A percentile compares a stretch with the other conserved stretches of the same genome.
Conservation (phyloP, 2,329 filamentous ascomycete genomes). For the Gyromitra esculenta region DNA sequence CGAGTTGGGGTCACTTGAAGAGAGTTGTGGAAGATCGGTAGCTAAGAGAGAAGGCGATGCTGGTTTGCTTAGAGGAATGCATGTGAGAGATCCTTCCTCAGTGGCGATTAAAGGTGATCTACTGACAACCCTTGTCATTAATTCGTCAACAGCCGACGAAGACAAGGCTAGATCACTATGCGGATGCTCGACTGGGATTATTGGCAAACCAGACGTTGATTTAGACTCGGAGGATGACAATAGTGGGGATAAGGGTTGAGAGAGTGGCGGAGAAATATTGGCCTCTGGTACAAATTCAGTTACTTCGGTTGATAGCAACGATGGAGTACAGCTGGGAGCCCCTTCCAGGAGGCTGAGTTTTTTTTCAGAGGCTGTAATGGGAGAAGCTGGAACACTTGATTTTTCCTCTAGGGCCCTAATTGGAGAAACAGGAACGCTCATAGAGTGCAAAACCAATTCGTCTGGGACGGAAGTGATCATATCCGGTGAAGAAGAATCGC, state of each 20-base stretch:
- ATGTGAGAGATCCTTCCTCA: conserved; percentile 19
- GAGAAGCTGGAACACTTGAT: conserved; percentile 6
- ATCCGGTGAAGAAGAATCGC: conserved; percentile 2
- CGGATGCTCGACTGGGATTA: conserved; percentile 11
- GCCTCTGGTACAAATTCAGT: not conserved
- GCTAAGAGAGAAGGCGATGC: conserved; percentile 28
- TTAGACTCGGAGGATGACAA: not conserved
- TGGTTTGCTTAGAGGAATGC: conserved; percentile 9
- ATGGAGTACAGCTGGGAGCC: not conserved
- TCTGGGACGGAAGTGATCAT: not conserved
- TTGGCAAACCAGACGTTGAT: conserved; percentile 1
- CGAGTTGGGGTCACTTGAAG: conserved; percentile 20
- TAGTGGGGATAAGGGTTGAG: not conserved
- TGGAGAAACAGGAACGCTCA: conserved; percentile 1
- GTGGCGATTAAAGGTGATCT: conserved; percentile 14
- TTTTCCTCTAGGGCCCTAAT: not conserved
- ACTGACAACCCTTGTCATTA: not conserved
- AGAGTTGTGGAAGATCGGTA: conserved; percentile 35
- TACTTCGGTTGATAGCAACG: not conserved
- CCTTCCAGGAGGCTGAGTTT: not conserved
- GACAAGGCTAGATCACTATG: conserved; percentile 15
- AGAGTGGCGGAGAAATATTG: not conserved
- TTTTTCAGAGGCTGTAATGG: not conserved
- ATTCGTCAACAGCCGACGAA: conserved; percentile 3
- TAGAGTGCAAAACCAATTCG: not conserved